Base-by-base conservation (phyloP, 306 rosid species). In the Vigna hirtella region DNA sequence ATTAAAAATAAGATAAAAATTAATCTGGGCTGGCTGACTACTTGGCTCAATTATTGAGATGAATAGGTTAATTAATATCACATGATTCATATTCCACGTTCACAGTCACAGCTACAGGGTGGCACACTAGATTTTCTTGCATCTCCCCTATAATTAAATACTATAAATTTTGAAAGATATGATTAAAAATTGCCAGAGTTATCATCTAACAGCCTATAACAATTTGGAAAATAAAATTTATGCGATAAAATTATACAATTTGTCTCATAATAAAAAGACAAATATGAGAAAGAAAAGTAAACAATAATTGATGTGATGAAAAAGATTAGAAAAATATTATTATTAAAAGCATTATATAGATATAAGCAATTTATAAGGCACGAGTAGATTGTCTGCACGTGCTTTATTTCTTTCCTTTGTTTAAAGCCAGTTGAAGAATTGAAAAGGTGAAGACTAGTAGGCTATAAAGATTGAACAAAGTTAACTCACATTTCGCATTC, bases 31-130 rank as follows among this genome's bases (percentile, higher is more conserved):
- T 24, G 8, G 24, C 22, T 4, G 73, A 45, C 8, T 47, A 47
- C 24, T 63, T 40, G 13, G 32, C 47, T 77, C 74, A 65, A 76
- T 65, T 76, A 76, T 76, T 50, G 73, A 51, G 66, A 65, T 65
- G 26, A 40, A 18, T 64, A 36, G n/a, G 20, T 9, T 74, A 43
- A 43, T 43, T 48, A 49, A 17, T 1, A 63, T 36, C 73, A 65
- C 66, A 42, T 76, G 65, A 51, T 22, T 76, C 65, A 50, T 48
- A 48, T 64, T 76, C 72, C 72, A 36, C 53, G 3, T 14, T 49
- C 7, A 63, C 28, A 36, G 28, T 49, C 7, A 63, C 28, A 36
- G 28, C n/a, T 34, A 17, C 73, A 64, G 42, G 51, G 52, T 64
- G 72, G 63, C 79, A 49, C 72, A 11, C 18, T 11, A 74, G 7